Evolutionary conservation across 2,329 filamentous ascomycete species (phyloP).

Genomic region (Rutstroemia sp.): DNA sequence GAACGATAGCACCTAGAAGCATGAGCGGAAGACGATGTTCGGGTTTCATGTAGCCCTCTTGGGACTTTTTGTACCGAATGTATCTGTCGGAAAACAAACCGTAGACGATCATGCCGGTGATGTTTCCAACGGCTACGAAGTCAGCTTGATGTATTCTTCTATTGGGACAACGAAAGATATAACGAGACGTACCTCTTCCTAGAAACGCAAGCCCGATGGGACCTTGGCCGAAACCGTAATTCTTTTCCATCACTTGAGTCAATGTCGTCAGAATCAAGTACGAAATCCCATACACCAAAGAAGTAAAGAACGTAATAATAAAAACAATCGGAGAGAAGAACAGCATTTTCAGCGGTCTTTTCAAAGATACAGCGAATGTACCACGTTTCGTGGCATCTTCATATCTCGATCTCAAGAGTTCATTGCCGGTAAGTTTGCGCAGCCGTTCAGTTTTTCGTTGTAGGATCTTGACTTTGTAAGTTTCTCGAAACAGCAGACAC

Average conservation of each 20-base stretch:
- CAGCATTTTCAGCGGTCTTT: conserved; percentile 31
- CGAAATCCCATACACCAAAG: conserved; percentile 30
- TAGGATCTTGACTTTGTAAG: neutral
- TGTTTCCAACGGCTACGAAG: neutral
- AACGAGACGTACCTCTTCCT: conserved; percentile 29
- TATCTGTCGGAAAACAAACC: neutral
- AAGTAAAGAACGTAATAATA: conserved; percentile 28
- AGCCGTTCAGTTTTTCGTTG: neutral
- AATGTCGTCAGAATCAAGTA: conserved; percentile 34
- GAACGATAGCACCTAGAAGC: conserved; percentile 32
- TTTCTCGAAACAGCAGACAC: neutral
- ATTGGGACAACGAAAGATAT: conserved; percentile 7
- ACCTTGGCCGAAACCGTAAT: conserved; percentile 29
- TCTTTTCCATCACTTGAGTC: conserved; percentile 28
- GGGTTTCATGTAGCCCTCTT: conserved; percentile 17
- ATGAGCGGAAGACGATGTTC: conserved; percentile 36
- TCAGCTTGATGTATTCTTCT: neutral
- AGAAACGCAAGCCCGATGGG: conserved; percentile 32
- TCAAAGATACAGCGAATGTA: neutral
- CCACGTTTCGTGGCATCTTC: neutral
- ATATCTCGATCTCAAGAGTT: neutral
- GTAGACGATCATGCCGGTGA: neutral
- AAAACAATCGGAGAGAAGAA: conserved; percentile 28
- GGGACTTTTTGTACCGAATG: neutral
- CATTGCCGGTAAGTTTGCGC: neutral